Evolutionary conservation across 148 eudicot species (phyloP), one percentile per base, ranked within the genome.

Genomic region (Rhododendron simsii): DNA sequence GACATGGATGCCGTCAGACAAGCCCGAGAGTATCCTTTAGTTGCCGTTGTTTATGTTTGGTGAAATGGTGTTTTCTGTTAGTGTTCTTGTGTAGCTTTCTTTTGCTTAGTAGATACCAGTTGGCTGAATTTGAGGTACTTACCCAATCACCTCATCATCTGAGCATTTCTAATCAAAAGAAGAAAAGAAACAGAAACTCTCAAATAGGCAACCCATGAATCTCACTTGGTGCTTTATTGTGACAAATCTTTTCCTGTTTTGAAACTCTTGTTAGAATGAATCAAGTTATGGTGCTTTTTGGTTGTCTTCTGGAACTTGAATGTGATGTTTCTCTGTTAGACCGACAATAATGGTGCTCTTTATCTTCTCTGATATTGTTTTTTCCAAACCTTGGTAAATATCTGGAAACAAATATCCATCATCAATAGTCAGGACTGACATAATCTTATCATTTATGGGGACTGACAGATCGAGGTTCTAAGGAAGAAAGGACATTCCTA

Each of bases 401-500:
- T 21, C 3, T 81, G 44, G 26, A 50, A 51, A 51, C 61, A 39
- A 18, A 14, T 21, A 1, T 37, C 11, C 35, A 81, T 59, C 73
- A n/a, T 81, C 71, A 8, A 23, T 28, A 2, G 37, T 45, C 30
- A 16, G 15, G 61, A 7, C 63, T 69, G 47, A 67, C 53, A 20
- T 10, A 41, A 48, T 53, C 16, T n/a, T 12, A 53, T 75, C 0
- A 15, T 59, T 33, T 57, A 39, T 2, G 55, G 13, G 30, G 35
- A 30, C 16, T 45, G 39, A 47, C 93, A 96, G 99, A 96, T 96
- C 35, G 99, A 96, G 89, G 83, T 96, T 55, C 78, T 96, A 92
- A 93, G 98, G 92, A 96, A 94, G 95, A 96, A 96, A 90, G 99
- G 99, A 15, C 99, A 95, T 88, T 96, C 98, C 16, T 96, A 93